phyloP scores from a whole-genome alignment of 2,329 filamentous ascomycete species.

The Dryadomyces sulphureus region DNA sequence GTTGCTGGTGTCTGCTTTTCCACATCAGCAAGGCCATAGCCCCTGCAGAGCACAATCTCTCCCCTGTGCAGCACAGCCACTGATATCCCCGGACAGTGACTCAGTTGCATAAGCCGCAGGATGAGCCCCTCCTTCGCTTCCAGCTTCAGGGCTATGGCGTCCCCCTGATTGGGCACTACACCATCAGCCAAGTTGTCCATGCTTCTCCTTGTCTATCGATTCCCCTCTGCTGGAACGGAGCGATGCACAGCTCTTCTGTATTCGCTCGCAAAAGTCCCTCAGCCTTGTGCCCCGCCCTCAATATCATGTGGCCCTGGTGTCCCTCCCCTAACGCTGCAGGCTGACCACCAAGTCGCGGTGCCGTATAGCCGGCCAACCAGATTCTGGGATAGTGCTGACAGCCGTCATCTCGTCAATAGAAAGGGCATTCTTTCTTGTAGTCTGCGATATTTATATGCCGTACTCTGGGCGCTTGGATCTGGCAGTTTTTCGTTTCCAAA shows the following conservation, averaged over 20 bases:
- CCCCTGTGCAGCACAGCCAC: background rate
- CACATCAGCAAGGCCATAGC: background rate
- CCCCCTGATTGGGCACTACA: background rate
- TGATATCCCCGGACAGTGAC: background rate
- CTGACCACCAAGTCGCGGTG: background rate
- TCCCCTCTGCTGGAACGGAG: no score
- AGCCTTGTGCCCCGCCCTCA: background rate
- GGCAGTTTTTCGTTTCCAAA: no score
- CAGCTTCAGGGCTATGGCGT: background rate
- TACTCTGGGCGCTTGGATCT: no score
- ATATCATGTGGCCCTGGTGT: background rate
- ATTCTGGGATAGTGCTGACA: background rate
- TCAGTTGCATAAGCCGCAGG: background rate
- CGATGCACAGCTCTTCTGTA: background rate
- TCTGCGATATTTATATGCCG: background rate
- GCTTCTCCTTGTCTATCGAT: no score
- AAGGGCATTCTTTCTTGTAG: background rate
- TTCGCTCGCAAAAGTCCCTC: background rate
- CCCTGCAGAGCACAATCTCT: background rate
- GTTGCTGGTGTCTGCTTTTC: background rate
- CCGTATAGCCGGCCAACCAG: no score
- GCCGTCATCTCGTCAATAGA: background rate
- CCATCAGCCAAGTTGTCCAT: no score
- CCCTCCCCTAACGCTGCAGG: background rate
- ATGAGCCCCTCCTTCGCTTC: background rate